phyloP scores from a whole-genome alignment of 495 filamentous ascomycete genomes.

The Aspergillus carlsbadensis region DNA sequence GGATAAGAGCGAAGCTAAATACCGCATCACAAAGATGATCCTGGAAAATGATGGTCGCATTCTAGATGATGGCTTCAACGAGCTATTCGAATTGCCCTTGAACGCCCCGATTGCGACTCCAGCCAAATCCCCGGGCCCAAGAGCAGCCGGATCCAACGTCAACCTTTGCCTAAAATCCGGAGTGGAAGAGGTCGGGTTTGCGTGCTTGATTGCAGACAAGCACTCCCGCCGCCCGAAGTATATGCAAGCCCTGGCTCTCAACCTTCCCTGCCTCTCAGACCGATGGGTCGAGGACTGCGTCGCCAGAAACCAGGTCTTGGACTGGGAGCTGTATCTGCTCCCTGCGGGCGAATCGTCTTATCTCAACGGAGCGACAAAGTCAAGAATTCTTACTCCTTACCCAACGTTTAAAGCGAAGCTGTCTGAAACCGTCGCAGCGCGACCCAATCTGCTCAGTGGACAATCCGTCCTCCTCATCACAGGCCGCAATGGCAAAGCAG shows the following conservation, averaged over 20 bases:
- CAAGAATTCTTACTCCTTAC: conserved; percentile 62
- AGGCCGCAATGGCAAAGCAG: conserved; percentile 60
- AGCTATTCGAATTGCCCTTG: conserved; percentile 65
- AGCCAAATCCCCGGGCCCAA: conserved; percentile 20
- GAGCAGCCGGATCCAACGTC: conserved; percentile 14
- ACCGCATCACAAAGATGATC: conserved; percentile 50
- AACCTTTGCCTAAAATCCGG: conserved; percentile 47
- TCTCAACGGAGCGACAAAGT: conserved; percentile 75
- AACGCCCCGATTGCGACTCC: conserved; percentile 31
- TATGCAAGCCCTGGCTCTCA: conserved; percentile 91
- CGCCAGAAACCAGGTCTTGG: conserved; percentile 54
- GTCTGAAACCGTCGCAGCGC: conserved; percentile 49
- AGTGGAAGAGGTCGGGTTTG: conserved; percentile 66
- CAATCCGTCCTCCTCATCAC: conserved; percentile 74
- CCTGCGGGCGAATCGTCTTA: conserved; percentile 79
- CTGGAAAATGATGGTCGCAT: conserved; percentile 67
- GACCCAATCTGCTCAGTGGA: conserved; percentile 62
- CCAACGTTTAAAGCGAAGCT: conserved; percentile 57
- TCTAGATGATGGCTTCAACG: conserved; percentile 75
- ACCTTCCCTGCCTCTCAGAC: conserved; percentile 76
- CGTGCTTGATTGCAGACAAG: conserved; percentile 79
- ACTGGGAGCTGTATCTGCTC: conserved; percentile 81
- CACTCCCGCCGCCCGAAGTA: conserved; percentile 91
- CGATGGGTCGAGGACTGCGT: conserved; percentile 81
- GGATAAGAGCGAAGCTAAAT: conserved; percentile 52